A percentile compares a stretch with the other conserved stretches of the same genome.
Evolutionary conservation across 164 flowering plant genomes (phyloP).

Genomic region (Kalanchoe fedtschenkoi): DNA sequence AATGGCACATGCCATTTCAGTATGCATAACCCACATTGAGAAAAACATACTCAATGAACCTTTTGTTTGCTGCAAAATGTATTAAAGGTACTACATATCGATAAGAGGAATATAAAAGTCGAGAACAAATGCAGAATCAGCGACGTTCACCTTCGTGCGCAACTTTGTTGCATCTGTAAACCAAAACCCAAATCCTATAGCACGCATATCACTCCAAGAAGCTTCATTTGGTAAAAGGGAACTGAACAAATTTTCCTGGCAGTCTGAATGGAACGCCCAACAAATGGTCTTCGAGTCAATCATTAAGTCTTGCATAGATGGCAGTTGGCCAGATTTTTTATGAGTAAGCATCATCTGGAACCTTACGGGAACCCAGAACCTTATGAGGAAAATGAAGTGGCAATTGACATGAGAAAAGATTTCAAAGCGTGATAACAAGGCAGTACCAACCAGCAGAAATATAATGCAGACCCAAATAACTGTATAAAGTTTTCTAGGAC

Average conservation of each 20-base stretch:
- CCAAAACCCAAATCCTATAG: constrained; percentile 88
- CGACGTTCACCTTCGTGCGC: constrained; percentile 57
- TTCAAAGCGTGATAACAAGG: neutral
- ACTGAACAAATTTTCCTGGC: constrained; percentile 60
- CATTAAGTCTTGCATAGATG: constrained; percentile 41
- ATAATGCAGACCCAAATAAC: neutral
- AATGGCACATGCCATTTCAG: neutral
- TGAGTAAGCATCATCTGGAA: constrained; percentile 52
- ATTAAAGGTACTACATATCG: neutral
- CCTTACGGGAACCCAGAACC: constrained; percentile 88
- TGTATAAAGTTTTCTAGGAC: neutral
- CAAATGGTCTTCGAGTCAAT: constrained; percentile 51
- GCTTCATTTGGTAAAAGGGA: constrained; percentile 63
- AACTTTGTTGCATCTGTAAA: constrained; percentile 46
- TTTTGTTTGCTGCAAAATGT: neutral
- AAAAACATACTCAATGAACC: neutral
- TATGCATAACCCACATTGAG: neutral
- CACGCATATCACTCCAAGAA: constrained; percentile 80
- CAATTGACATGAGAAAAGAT: neutral
- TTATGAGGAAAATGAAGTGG: constrained; percentile 13
- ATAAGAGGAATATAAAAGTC: neutral
- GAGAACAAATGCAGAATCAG: neutral
- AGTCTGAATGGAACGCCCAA: constrained; percentile 97
- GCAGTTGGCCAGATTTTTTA: constrained; percentile 40
- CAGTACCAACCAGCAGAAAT: neutral